These are phyloP conservation scores for Colletotrichum neosansevieriae DNA, from an alignment of 2,329 filamentous ascomycete genomes.

Conservation along the genomic window DNA sequence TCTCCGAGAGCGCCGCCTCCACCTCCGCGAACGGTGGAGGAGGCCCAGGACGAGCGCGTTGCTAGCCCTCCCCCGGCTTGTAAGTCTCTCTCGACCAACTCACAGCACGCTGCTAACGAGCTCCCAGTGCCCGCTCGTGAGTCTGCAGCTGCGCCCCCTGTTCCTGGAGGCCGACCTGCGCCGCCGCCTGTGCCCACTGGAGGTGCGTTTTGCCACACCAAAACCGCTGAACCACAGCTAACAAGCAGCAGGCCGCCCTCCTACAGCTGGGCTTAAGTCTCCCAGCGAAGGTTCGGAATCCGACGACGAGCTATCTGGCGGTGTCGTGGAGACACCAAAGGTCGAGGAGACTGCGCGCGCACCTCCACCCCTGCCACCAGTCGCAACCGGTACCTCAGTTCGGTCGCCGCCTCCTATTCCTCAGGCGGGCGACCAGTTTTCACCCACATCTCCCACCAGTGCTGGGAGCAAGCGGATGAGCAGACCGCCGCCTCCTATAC, in stretches of 20 bases:
- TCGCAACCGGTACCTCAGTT: conserved; percentile 37
- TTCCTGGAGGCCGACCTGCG: conserved; percentile 64
- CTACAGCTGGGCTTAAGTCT: conserved; percentile 63
- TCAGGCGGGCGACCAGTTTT: conserved; percentile 53
- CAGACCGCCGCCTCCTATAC: conserved; percentile 71
- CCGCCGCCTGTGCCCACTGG: conserved; percentile 71
- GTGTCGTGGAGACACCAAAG: conserved; percentile 39
- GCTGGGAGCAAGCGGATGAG: conserved; percentile 66
- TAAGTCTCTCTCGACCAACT: conserved; percentile 33
- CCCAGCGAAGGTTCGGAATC: conserved; percentile 86
- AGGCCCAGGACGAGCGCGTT: conserved; percentile 51
- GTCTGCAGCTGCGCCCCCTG: conserved; percentile 54
- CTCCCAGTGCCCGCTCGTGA: conserved; percentile 51
- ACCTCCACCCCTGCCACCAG: conserved; percentile 57
- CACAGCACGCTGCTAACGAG: conserved; percentile 48
- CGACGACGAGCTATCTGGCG: conserved; percentile 83
- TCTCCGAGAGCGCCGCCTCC: conserved; percentile 55
- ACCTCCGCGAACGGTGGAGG: conserved; percentile 62
- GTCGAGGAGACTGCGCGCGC: conserved; percentile 37
- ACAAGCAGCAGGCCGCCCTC: conserved; percentile 68
- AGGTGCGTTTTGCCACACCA: conserved; percentile 61
- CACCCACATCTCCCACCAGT: conserved; percentile 58
- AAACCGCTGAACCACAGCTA: not conserved
- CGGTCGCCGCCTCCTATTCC: conserved; percentile 52
- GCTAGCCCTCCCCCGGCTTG: conserved; percentile 27